phyloP scores from a whole-genome alignment of 1,139 yeast genomes.

The Magnusiomyces fungicola region DNA sequence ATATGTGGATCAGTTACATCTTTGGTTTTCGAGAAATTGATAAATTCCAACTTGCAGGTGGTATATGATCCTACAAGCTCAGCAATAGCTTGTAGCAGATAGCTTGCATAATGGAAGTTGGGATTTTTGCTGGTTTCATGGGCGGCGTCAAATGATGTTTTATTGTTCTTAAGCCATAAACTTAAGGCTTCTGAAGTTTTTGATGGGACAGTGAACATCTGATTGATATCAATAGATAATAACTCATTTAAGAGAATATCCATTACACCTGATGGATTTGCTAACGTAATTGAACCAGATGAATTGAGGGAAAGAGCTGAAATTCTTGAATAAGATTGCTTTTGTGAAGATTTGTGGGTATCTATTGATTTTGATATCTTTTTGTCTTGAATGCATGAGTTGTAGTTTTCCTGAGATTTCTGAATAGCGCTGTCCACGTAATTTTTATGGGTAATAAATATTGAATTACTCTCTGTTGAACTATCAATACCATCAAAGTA shows the following conservation, averaged over 20 bases:
- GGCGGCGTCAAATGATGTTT: conserved; percentile 22
- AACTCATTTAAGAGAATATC: conserved; percentile 56
- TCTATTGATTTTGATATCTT: neutral
- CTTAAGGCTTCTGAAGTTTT: conserved; percentile 21
- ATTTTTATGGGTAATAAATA: neutral
- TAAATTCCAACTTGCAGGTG: conserved; percentile 71
- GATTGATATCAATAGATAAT: conserved; percentile 38
- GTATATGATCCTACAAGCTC: conserved; percentile 76
- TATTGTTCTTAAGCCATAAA: conserved; percentile 17
- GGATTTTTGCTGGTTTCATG: conserved; percentile 33
- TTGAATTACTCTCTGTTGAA: neutral
- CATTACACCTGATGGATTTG: conserved; percentile 50
- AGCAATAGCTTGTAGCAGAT: conserved; percentile 56
- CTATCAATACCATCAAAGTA: conserved; percentile 21
- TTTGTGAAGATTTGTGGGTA: neutral
- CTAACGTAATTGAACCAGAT: conserved; percentile 7
- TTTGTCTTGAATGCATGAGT: too few relatives aligned
- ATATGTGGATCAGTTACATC: neutral
- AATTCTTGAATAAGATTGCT: neutral
- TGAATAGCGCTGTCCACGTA: neutral
- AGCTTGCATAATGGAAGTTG: conserved; percentile 58
- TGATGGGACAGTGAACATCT: conserved; percentile 24
- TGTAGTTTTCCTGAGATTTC: neutral
- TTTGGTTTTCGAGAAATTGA: conserved; percentile 58
- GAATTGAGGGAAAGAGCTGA: conserved; percentile 1